A percentile compares a stretch with the other conserved stretches of the same genome.
Conservation (phyloP, 129 eudicot genomes). For the Artemisia annua region DNA sequence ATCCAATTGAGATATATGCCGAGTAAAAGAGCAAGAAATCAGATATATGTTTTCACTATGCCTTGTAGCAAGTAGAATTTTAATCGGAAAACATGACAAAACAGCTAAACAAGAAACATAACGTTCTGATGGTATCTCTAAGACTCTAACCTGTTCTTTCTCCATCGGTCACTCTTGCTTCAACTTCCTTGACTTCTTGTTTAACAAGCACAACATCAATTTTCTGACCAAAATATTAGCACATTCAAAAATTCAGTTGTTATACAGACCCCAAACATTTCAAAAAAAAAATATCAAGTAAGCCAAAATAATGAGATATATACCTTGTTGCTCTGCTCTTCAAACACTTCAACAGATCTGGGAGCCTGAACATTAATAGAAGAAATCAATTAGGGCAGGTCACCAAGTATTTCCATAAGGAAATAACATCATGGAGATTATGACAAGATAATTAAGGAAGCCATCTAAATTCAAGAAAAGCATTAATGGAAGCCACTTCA, state of each 20-base stretch:
- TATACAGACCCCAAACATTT: neutral
- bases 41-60: too few species aligned
- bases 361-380: neutral
- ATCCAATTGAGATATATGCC: too few species aligned
- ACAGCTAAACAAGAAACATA: neutral
- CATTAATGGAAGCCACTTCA: too few species aligned
- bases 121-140: neutral
- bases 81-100: too few species aligned
- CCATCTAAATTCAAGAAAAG: too few species aligned
- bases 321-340: conserved; percentile 35
- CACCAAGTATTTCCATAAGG: too few species aligned
- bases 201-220: conserved; percentile 29
- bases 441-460: too few species aligned
- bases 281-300: neutral
- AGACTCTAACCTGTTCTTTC: conserved; percentile 29
- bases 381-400: neutral
- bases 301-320: neutral
- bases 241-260: neutral
- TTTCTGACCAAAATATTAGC: conserved; percentile 31
- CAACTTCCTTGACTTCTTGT: conserved; percentile 32
- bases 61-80: too few species aligned
- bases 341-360: conserved; percentile 8
- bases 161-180: conserved; percentile 11
- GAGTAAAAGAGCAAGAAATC: too few species aligned
- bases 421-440: too few species aligned